Base-by-base conservation (phyloP, 768 basidiomycete genomes). In the Megacollybia marginata region DNA sequence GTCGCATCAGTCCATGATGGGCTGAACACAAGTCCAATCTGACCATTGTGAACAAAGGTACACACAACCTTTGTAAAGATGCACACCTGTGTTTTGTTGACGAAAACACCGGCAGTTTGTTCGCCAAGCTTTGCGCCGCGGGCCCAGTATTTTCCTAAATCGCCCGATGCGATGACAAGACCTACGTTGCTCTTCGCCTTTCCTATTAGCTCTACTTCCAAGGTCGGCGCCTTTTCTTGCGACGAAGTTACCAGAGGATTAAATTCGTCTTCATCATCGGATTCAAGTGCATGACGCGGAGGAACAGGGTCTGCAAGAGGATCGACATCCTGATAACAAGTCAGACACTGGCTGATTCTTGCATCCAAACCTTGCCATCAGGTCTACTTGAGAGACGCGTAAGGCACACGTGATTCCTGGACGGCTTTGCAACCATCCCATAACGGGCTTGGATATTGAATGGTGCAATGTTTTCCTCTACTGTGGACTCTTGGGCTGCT, bases 201-300 rank as follows among this genome's bases (percentile, higher is more conserved):
- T 2, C 73, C 73, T 9, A 65, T 52, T 49, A 80, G 59, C 52
- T 69, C 65, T 55, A 79, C 56, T 33, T 68, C 61, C 19, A 56
- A 47, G n/a, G 53, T 52, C 48, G 54, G 54, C 49, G 43, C 54
- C 53, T 48, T 45, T 58, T 54, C 42, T 38, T 51, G 18, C 20
- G 54, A 11, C 42, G 54, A 51, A 28, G 23, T 6, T 8, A 57
- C 42, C 2, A 72, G 59, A 12, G 76, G 76, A 48, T 76, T 75
- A 52, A 70, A 69, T 56, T 83, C 80, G 47, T 84, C 82, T 52
- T 78, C 81, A n/a, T 83, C 81, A 52, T 85, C 83, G 4, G 81
- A 83, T 57, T 85, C 83, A 45, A 83, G 64, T 34, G 76, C 76
- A 52, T 85, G 71, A 48, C 83, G 74, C 33, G 83, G 79, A 2